Base-by-base conservation (phyloP, 2,329 filamentous ascomycete species). In the Botryotinia convoluta region DNA sequence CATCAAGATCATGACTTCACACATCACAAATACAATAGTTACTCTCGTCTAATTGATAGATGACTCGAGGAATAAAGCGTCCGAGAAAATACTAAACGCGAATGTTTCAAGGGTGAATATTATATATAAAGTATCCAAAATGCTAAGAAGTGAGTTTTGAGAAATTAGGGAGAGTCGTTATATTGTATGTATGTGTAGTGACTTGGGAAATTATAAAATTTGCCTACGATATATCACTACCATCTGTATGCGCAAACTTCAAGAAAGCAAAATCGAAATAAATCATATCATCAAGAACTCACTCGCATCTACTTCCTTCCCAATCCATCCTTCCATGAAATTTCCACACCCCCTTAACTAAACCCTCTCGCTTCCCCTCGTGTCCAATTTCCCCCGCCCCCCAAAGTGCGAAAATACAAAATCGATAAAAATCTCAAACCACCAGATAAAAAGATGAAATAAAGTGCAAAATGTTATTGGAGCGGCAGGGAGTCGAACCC, bases 401-500 rank as follows among this genome's bases (percentile, higher is more conserved):
- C 18, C 20, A 22, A 45, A 22, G 1, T 9, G 2, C 6, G 16
- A 62, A 42, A 39, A 39, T 2, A 48, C 35, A 62, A 63, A 63
- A 20, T 39, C 26, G 3, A 18, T 1, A 18, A 6, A 20, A 29
- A 20, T 22, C 18, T 29, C 7, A 29, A 63, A 12, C 2, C 1
- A 12, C n/a, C 1, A n/a, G 5, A n/a, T 54, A 54, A 54, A 29
- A 29, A 3, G 3, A 12, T 20, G 14, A 1, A 18, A 20, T 18
- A n/a, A 37, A 18, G 2, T 2, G 14, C 32, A 51, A 51, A 67
- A n/a, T 0, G 1, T 20, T 3, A 3, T 2, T 67, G 64, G 64
- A 67, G 64, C 45, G 64, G 64, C 64, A 51, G 64, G 64, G 64
- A 39, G 32, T 67, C 32, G 64, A 67, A 67, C 45, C 44, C 64